phyloP scores from a whole-genome alignment of 306 rosid genomes.

The Dryas alaskensis region DNA sequence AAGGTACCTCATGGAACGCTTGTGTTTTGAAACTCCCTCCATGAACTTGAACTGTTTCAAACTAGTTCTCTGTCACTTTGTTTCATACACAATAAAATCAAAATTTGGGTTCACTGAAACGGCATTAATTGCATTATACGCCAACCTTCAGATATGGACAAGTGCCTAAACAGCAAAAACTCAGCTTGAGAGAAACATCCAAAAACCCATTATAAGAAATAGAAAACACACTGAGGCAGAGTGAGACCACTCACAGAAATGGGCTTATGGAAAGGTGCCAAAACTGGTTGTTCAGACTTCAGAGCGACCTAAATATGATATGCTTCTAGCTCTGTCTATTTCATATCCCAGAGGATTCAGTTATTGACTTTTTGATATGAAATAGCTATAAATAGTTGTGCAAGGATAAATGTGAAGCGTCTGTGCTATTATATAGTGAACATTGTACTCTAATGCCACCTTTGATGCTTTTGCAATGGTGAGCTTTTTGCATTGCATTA shows the following conservation, averaged over 20 bases:
- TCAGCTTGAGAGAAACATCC: conserved; percentile 40
- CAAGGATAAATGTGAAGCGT: conserved; percentile 26
- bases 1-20: conserved; percentile 24
- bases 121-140: conserved; percentile 52
- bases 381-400: conserved; percentile 17
- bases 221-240: conserved; percentile 42
- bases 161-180: conserved; percentile 27
- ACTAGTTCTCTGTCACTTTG: conserved; percentile 46
- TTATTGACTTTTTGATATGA: conserved; percentile 23
- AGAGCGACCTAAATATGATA: conserved; percentile 25
- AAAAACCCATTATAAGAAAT: conserved; percentile 45
- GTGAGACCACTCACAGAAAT: conserved; percentile 48
- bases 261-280: conserved; percentile 29
- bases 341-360: conserved; percentile 34
- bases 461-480: conserved; percentile 60
- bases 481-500: conserved; percentile 70
- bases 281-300: conserved; percentile 24
- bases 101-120: conserved; percentile 47
- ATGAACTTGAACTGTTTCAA: conserved; percentile 55
- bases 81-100: conserved; percentile 44
- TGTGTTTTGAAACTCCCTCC: conserved; percentile 55
- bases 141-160: conserved; percentile 54
- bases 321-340: conserved; percentile 24
- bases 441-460: conserved; percentile 38
- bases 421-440: conserved; percentile 33